A percentile compares a stretch with the other conserved stretches of the same genome.
phyloP scores from a whole-genome alignment of 331 rosid species.

The Arachis monticola region DNA sequence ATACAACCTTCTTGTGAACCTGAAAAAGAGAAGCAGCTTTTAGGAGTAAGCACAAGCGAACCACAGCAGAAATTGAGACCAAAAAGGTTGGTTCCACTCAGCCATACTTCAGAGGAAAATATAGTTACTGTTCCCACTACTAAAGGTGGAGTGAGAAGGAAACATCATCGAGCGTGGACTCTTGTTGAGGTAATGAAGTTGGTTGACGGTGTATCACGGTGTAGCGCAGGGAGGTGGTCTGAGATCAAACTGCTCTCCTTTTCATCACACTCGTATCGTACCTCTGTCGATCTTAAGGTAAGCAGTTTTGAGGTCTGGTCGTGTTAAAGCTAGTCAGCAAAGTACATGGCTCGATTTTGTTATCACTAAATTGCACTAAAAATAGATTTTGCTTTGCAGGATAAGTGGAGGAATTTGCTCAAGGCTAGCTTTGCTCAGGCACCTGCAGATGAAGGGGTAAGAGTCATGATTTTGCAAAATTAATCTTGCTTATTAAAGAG shows the following conservation, averaged over 20 bases:
- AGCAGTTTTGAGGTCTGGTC: constrained; percentile 24
- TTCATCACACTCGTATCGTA: no score
- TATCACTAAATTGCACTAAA: constrained; percentile 11
- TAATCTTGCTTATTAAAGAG: no score
- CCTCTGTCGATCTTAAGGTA: constrained; percentile 96
- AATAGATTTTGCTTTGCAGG: constrained; percentile 59
- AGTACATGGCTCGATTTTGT: not conserved
- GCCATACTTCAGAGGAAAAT: constrained; percentile 57
- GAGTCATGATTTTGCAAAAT: no score
- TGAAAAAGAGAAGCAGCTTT: constrained; percentile 52
- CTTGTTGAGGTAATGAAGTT: no score
- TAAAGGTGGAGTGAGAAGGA: constrained; percentile 70
- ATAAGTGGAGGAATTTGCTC: constrained; percentile 73
- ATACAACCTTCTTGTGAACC: constrained; percentile 54
- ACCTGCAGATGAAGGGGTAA: no score
- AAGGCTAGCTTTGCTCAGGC: no score
- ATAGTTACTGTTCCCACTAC: constrained; percentile 60
- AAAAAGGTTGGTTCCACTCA: constrained; percentile 53
- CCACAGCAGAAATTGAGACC: constrained; percentile 12
- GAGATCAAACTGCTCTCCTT: no score
- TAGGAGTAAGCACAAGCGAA: not conserved
- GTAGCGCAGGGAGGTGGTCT: no score
- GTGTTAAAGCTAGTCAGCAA: constrained; percentile 14
- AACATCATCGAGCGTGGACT: no score
- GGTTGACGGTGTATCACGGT: no score